Percentiles rank a stretch among this genome's conserved stretches.
phyloP scores from a whole-genome alignment of 441 rosid genomes.

The Brassica hybrid region DNA sequence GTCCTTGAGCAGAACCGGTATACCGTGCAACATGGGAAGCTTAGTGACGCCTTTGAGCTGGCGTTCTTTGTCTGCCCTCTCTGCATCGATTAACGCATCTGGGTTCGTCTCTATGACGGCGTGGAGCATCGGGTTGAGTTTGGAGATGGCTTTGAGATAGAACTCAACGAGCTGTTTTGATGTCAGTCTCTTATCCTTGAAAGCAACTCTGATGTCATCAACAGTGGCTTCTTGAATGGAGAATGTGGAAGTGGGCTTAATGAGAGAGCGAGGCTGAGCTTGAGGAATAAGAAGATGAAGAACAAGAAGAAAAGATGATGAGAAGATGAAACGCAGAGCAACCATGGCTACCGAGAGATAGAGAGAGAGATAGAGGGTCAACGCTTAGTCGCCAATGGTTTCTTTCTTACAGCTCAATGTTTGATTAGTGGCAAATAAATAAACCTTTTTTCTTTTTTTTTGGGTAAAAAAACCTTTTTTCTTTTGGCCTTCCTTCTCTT shows the following conservation, averaged over 20 bases:
- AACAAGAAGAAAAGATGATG: slow-evolving; percentile 10
- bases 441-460: background rate
- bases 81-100: slow-evolving; percentile 60
- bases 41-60: slow-evolving; percentile 21
- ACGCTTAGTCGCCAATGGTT: background rate
- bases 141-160: slow-evolving; percentile 55
- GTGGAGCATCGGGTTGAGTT: slow-evolving; percentile 56
- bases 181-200: slow-evolving; percentile 43
- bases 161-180: slow-evolving; percentile 64
- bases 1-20: slow-evolving; percentile 78
- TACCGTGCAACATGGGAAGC: slow-evolving; percentile 56
- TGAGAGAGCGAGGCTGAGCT: background rate
- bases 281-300: background rate
- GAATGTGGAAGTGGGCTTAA: background rate
- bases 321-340: background rate
- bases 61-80: slow-evolving; percentile 64
- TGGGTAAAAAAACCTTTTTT: background rate
- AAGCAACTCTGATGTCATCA: slow-evolving; percentile 48
- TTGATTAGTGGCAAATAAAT: background rate
- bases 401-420: background rate
- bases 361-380: background rate
- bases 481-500: background rate
- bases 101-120: slow-evolving; percentile 80
- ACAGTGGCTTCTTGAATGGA: slow-evolving; percentile 23
- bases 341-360: background rate